Evolutionary conservation across 495 filamentous ascomycete species (phyloP).

Genomic region (Staphylotrichum longicolle): DNA sequence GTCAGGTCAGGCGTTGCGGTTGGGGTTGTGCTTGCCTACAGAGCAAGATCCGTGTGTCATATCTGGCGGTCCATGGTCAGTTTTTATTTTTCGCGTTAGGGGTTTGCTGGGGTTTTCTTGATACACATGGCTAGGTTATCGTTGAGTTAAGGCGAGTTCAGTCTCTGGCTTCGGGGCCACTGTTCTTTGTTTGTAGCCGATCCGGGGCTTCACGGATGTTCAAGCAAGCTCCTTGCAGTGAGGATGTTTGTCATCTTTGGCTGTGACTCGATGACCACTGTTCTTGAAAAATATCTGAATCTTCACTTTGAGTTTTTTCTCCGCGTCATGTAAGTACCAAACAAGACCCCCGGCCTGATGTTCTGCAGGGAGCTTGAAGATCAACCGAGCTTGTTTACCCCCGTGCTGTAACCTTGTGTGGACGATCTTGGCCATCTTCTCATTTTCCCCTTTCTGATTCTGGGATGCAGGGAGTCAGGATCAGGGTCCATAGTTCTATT

Average conservation of each 20-base stretch:
- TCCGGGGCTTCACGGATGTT: too few species aligned
- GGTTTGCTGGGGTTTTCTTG: background rate
- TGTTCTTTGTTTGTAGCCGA: too few species aligned
- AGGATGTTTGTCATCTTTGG: too few species aligned
- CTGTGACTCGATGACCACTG: too few species aligned
- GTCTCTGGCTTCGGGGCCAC: too few species aligned
- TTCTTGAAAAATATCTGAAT: too few species aligned
- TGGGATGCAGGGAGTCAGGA: too few species aligned
- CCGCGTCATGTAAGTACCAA: too few species aligned
- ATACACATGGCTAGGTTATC: slow-evolving; percentile 2
- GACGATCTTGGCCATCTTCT: background rate
- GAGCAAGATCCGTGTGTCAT: background rate
- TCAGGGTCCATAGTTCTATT: too few species aligned
- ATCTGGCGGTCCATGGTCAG: background rate
- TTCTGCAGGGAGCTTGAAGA: background rate
- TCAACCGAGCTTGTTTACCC: background rate
- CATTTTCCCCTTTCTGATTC: background rate
- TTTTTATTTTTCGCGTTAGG: background rate
- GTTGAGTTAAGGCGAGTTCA: background rate
- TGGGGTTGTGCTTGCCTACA: background rate
- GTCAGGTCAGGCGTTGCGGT: background rate
- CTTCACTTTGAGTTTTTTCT: too few species aligned
- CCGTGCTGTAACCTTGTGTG: background rate
- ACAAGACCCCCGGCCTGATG: too few species aligned
- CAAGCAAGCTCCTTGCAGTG: too few species aligned